phyloP scores from a whole-genome alignment of 306 rosid genomes.

The Quercus ilex region DNA sequence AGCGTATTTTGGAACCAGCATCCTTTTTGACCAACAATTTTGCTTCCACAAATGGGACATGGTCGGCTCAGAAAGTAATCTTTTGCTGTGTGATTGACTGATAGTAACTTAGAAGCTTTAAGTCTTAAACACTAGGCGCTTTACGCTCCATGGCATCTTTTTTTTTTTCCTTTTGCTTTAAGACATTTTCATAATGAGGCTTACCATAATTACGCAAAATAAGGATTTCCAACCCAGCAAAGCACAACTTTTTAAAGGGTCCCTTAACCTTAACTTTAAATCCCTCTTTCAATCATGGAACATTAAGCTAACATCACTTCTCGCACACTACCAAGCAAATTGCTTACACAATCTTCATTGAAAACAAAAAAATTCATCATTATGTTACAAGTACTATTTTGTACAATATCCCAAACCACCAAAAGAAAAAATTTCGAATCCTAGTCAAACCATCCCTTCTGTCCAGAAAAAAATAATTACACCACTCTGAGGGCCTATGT shows the following conservation, averaged over 20 bases:
- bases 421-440: neutral
- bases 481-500: neutral
- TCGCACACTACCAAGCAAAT: constrained; percentile 7
- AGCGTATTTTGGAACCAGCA: constrained; percentile 9
- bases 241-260: constrained; percentile 16
- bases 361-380: neutral
- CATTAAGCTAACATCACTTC: constrained; percentile 7
- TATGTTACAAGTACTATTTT: neutral
- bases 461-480: neutral
- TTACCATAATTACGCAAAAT: constrained; percentile 26
- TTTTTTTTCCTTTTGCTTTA: constrained; percentile 28
- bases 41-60: constrained; percentile 33
- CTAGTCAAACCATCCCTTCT: neutral
- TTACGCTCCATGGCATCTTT: constrained; percentile 18
- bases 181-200: constrained; percentile 27
- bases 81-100: constrained; percentile 26
- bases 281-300: constrained; percentile 15
- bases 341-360: neutral
- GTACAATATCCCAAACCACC: neutral
- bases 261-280: constrained; percentile 22
- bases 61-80: constrained; percentile 16
- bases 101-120: constrained; percentile 9
- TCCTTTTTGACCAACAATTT: constrained; percentile 27
- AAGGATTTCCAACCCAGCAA: constrained; percentile 25
- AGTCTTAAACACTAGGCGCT: constrained; percentile 4